These are phyloP conservation scores for Aureobasidium vineae DNA, from an alignment of 2,329 filamentous ascomycete genomes.

Conservation along the genomic window DNA sequence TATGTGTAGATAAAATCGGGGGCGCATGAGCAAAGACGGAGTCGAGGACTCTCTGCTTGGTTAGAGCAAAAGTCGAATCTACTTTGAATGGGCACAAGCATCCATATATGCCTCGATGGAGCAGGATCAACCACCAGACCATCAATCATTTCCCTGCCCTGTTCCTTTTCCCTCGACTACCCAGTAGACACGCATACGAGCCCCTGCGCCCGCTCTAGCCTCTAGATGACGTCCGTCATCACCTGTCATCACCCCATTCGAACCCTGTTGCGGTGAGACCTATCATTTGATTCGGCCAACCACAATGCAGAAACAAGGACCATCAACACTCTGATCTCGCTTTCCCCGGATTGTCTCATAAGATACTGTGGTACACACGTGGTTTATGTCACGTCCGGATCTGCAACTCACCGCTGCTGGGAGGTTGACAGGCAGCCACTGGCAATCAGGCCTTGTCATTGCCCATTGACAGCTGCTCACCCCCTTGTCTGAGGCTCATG, in stretches of 20 bases:
- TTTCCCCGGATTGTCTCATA: not conserved
- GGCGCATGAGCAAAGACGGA: not conserved
- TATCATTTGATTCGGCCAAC: conserved; percentile 16
- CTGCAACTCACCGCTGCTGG: conserved; percentile 2
- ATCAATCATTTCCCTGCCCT: not conserved
- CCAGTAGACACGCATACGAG: not conserved
- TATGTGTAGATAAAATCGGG: not conserved
- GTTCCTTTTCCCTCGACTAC: not conserved
- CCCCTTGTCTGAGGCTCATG: not conserved
- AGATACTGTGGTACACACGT: conserved; percentile 3
- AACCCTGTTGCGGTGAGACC: not conserved
- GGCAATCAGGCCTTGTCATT: not conserved
- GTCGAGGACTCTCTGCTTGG: not conserved
- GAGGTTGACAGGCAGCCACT: conserved; percentile 2
- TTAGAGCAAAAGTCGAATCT: not conserved
- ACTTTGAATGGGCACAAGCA: not conserved
- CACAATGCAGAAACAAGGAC: not conserved
- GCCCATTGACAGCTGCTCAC: not conserved
- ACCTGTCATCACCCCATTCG: conserved; percentile 25
- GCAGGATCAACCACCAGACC: not conserved
- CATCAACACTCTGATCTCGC: not conserved
- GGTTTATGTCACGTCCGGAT: not conserved
- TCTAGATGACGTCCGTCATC: conserved; percentile 4
- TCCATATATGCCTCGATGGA: conserved; percentile 13
- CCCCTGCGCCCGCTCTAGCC: not conserved